Base-by-base conservation (phyloP, 2,329 filamentous ascomycete species). In the Orbilia oligospora region DNA sequence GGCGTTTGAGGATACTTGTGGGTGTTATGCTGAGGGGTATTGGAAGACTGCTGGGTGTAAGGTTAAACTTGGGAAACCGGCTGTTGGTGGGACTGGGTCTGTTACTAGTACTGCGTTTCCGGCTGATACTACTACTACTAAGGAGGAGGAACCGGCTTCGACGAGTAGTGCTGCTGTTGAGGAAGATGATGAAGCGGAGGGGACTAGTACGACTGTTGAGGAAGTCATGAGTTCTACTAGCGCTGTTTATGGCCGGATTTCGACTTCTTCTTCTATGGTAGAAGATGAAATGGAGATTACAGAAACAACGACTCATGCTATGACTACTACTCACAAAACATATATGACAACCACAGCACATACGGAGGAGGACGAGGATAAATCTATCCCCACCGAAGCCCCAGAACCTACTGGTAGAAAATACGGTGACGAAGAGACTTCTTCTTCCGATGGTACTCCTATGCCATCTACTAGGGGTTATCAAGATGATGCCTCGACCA, bases 1-100 rank as follows among this genome's bases (percentile, higher is more conserved):
- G 8, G 46, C 18, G 14, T 65, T 76, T 1, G 33, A 33, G 12
- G 22, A 64, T 27, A 27, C 18, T 5, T 75, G 71, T 16, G 71
- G 51, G 1, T 75, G 71, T 22, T 58, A 56, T 24, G n/a, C 38
- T 1, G 53, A 14, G 2, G 22, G 16, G 20, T 48, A 20, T 20
- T 36, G 8, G 10, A 30, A 30, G 27, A 30, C 27, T 30, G 44
- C 9, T 4, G 8, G 16, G 12, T 72, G 69, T 18, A 27, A 24
- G 2, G 66, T 72, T 22, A 58, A 49, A 0, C 16, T 72, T 16
- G 48, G 22, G 9, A 27, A n/a, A 9, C 49, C 61, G 0, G 10
- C 27, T 1, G 8, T 30, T n/a, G 4, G 22, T 9, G 6, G 20
- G 46, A 53, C 65, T 14, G 51, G 65, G 12, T 41, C 65, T 33